Percentiles rank a stretch among this genome's conserved stretches.
Evolutionary conservation across 1,139 yeast species (phyloP).

Genomic region (Nakaseomyces kungkrabaensis): DNA sequence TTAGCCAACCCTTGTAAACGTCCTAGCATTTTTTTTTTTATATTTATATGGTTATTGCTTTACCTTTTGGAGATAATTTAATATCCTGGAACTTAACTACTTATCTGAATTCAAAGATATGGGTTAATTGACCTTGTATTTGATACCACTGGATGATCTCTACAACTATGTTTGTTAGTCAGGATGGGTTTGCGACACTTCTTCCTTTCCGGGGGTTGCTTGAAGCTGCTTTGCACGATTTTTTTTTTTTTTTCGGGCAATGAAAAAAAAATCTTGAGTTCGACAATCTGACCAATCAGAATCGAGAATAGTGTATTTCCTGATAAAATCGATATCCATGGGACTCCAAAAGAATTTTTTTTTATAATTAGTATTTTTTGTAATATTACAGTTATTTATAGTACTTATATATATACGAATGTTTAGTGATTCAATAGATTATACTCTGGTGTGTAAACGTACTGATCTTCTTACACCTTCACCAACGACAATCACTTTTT

Average conservation of each 20-base stretch:
- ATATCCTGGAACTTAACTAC: too few relatives aligned
- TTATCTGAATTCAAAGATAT: too few relatives aligned
- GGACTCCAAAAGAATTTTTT: not conserved
- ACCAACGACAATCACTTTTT: constrained; percentile 60
- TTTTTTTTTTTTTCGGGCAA: not conserved
- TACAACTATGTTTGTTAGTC: not conserved
- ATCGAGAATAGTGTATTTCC: not conserved
- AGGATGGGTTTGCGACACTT: too few relatives aligned
- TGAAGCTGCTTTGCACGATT: not conserved
- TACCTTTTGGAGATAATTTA: too few relatives aligned
- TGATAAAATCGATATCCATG: not conserved
- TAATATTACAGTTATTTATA: not conserved
- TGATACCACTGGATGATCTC: too few relatives aligned
- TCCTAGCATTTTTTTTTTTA: constrained; percentile 19
- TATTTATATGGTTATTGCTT: not conserved
- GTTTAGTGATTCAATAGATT: not conserved
- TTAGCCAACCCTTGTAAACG: constrained; percentile 22
- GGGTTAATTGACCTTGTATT: too few relatives aligned
- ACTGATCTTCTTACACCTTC: constrained; percentile 64
- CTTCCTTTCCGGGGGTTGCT: too few relatives aligned
- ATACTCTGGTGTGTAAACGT: constrained; percentile 32
- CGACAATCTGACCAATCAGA: not conserved
- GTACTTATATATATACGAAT: too few relatives aligned
- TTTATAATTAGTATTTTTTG: not conserved
- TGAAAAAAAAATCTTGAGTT: not conserved